Percentiles rank a stretch among this genome's conserved stretches.
phyloP scores from a whole-genome alignment of 768 basidiomycete genomes.

The Russula emetica region DNA sequence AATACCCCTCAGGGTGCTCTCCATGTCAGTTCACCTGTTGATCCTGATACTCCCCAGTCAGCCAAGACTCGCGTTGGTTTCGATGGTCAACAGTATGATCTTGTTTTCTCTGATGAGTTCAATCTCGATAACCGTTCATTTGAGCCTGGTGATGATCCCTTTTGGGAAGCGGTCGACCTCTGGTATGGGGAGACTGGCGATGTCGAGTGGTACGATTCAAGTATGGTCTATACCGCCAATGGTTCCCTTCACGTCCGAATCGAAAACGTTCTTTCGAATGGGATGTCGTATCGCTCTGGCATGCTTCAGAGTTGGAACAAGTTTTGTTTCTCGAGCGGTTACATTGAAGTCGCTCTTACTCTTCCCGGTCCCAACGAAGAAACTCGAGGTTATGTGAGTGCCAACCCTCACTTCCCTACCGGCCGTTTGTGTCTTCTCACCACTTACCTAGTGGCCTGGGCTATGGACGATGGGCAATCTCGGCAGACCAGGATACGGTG shows the following conservation, averaged over 20 bases:
- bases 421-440: neutral
- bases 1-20: conserved; percentile 43
- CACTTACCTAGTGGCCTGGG: conserved; percentile 63
- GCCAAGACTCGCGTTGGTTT: conserved; percentile 63
- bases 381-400: conserved; percentile 45
- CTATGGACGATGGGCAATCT: conserved; percentile 90
- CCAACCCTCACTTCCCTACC: conserved; percentile 1
- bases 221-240: conserved; percentile 58
- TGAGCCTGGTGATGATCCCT: conserved; percentile 60
- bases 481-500: conserved; percentile 74
- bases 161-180: conserved; percentile 66
- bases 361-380: conserved; percentile 57
- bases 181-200: conserved; percentile 73
- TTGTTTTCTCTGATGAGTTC: conserved; percentile 68
- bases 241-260: conserved; percentile 69
- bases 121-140: conserved; percentile 50
- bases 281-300: conserved; percentile 59
- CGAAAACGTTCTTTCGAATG: conserved; percentile 52
- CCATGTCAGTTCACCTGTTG: conserved; percentile 58
- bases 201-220: conserved; percentile 72
- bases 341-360: conserved; percentile 61
- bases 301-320: conserved; percentile 93
- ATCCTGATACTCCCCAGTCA: conserved; percentile 58
- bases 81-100: conserved; percentile 63
- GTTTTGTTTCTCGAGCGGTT: conserved; percentile 77